phyloP scores from a whole-genome alignment of 1,284 basidiomycete genomes.

The Hypsizygus ulmarius region DNA sequence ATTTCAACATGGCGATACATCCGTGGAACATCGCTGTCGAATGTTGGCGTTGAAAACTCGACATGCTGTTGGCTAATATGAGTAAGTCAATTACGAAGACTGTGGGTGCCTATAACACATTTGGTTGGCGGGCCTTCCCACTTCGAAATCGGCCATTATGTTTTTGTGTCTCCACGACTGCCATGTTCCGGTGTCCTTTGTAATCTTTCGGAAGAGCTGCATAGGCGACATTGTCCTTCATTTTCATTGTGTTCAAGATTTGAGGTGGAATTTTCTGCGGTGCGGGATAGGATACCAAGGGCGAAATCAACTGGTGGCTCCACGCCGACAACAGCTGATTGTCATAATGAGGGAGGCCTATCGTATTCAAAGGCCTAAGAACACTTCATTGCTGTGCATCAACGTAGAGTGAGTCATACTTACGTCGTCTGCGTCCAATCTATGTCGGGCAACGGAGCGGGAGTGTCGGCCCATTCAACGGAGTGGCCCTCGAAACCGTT shows the following conservation, averaged over 20 bases:
- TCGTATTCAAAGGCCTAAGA: constrained; percentile 77
- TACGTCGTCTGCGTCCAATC: constrained; percentile 83
- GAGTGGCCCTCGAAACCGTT: constrained; percentile 87
- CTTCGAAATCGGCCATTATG: constrained; percentile 78
- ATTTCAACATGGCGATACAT: constrained; percentile 94
- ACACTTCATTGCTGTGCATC: constrained; percentile 9
- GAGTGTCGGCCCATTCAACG: constrained; percentile 81
- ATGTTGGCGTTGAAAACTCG: constrained; percentile 47
- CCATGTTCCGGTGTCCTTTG: constrained; percentile 79
- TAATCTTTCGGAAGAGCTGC: constrained; percentile 83
- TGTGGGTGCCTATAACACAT: constrained; percentile 28
- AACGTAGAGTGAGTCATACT: constrained; percentile 24
- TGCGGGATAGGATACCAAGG: constrained; percentile 51
- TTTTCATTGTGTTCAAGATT: constrained; percentile 76
- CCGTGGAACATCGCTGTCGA: constrained; percentile 70
- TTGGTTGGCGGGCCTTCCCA: constrained; percentile 56
- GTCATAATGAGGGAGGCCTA: constrained; percentile 90
- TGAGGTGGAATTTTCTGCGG: constrained; percentile 79
- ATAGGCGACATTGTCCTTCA: constrained; percentile 88
- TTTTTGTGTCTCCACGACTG: constrained; percentile 47
- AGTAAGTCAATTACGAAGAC: constrained; percentile 3
- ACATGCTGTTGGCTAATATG: constrained; percentile 28
- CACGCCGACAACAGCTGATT: constrained; percentile 80
- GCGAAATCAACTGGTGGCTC: constrained; percentile 52
- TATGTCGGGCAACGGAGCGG: constrained; percentile 68